Percentiles rank a stretch among this genome's conserved stretches.
Conservation (phyloP, 495 filamentous ascomycete species). For the Articulospora tetracladia region DNA sequence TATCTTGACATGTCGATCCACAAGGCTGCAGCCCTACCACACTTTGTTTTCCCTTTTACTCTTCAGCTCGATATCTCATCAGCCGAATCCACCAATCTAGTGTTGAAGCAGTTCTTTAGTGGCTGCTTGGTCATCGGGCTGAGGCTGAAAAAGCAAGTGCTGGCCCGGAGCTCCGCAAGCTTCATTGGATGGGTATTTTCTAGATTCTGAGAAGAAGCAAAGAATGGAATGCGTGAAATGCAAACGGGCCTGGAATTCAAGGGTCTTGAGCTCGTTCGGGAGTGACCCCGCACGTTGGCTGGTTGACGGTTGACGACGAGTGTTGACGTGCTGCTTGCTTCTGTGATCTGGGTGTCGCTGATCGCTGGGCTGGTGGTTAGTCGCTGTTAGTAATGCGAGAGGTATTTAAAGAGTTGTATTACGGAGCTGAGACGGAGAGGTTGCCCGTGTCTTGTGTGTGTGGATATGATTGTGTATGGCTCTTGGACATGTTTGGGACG, state of each 20-base stretch:
- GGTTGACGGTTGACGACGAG: background rate
- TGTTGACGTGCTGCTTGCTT: background rate
- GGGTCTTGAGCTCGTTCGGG: background rate
- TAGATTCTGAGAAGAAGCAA: too few relatives aligned
- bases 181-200: background rate
- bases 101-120: too few relatives aligned
- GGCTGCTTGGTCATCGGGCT: too few relatives aligned
- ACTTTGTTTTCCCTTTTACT: background rate
- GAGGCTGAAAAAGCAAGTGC: too few relatives aligned
- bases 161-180: too few relatives aligned
- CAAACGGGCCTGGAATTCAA: too few relatives aligned
- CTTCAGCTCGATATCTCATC: background rate
- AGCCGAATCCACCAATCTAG: background rate
- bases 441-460: background rate
- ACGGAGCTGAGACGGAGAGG: background rate
- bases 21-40: background rate
- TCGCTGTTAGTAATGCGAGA: too few relatives aligned
- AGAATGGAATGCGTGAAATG: too few relatives aligned
- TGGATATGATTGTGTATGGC: background rate
- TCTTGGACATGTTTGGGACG: background rate
- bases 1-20: background rate
- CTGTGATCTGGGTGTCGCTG: background rate
- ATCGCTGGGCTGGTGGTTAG: background rate
- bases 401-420: background rate
- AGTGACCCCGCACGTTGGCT: background rate